phyloP scores from a whole-genome alignment of 192 early-diverging fungal genomes.

The Podila verticillata region DNA sequence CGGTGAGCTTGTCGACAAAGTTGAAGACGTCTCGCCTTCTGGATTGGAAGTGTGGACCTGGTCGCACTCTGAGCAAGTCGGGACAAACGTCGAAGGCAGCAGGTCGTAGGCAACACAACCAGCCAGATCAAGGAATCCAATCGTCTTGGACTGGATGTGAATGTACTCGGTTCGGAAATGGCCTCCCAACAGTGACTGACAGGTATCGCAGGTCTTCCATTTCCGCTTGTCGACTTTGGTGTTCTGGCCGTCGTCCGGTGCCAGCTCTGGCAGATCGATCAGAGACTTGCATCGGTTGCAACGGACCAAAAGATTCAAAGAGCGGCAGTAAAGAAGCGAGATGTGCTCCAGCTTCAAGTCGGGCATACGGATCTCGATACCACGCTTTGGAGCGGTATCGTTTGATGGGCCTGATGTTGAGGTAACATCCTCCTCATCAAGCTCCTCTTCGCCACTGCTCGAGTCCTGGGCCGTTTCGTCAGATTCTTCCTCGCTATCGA shows the following conservation, averaged over 20 bases:
- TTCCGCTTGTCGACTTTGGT: constrained; percentile 36
- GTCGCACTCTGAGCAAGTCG: constrained; percentile 78
- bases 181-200: constrained; percentile 61
- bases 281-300: constrained; percentile 82
- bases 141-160: constrained; percentile 57
- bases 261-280: constrained; percentile 68
- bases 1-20: constrained; percentile 28
- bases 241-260: constrained; percentile 33
- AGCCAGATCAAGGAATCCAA: constrained; percentile 82
- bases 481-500: constrained; percentile 41
- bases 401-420: constrained; percentile 13
- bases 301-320: constrained; percentile 70
- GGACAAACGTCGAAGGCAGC: constrained; percentile 73
- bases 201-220: constrained; percentile 65
- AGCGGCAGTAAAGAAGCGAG: constrained; percentile 69
- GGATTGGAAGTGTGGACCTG: constrained; percentile 48
- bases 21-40: constrained; percentile 54
- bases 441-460: background rate
- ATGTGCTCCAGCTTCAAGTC: constrained; percentile 70
- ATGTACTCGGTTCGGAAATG: constrained; percentile 71
- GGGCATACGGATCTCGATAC: constrained; percentile 80
- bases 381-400: constrained; percentile 56
- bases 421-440: constrained; percentile 25
- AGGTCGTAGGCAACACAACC: constrained; percentile 76
- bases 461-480: constrained; percentile 18